Evolutionary conservation across 2,329 filamentous ascomycete genomes (phyloP).

Genomic region (Colletotrichum filicis): DNA sequence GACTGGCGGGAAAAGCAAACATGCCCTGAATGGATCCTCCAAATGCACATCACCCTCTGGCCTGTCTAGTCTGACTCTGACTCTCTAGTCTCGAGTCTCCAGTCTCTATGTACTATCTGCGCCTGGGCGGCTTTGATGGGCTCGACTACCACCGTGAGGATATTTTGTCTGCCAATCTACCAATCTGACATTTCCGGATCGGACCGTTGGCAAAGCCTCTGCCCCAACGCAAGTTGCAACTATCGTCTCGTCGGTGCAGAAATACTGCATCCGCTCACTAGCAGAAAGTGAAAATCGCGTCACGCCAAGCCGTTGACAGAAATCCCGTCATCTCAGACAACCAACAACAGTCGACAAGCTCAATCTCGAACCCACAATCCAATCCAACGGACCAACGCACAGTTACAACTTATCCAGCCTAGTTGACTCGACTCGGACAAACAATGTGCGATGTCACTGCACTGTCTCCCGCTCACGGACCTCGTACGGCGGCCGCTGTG

Average conservation of each 20-base stretch:
- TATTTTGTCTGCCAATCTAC: not conserved
- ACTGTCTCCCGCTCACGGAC: not conserved
- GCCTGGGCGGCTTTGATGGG: too few species aligned
- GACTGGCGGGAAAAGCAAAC: conserved; percentile 10
- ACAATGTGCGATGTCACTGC: not conserved
- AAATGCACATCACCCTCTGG: not conserved
- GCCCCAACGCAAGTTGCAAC: not conserved
- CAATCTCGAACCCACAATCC: too few species aligned
- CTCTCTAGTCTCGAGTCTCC: not conserved
- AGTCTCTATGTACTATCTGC: not conserved
- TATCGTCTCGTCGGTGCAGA: not conserved
- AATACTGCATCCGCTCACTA: not conserved
- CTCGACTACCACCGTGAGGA: not conserved
- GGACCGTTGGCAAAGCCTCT: not conserved
- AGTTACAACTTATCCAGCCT: not conserved
- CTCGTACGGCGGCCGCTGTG: conserved; percentile 1
- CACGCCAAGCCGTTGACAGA: not conserved
- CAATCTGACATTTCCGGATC: not conserved
- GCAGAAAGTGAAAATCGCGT: not conserved
- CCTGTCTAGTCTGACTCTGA: not conserved
- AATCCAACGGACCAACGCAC: not conserved
- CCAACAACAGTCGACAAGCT: not conserved
- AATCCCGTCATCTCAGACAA: not conserved
- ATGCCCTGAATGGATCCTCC: not conserved
- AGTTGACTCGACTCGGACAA: not conserved